Evolutionary conservation across 805 yeast species (phyloP).

Genomic region (Lipomyces sp.): DNA sequence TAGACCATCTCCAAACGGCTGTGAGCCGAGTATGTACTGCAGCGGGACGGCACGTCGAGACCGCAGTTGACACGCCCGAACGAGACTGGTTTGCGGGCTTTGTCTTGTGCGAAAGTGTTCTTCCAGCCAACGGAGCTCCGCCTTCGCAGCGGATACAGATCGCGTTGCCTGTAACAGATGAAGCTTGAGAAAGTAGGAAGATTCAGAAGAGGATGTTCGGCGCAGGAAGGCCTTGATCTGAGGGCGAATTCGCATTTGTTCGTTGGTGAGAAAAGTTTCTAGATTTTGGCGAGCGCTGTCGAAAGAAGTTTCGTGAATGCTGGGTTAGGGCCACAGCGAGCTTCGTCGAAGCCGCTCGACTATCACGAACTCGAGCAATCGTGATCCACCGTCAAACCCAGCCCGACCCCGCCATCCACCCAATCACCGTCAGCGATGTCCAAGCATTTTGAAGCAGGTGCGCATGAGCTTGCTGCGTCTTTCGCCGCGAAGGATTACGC

Average conservation of each 20-base stretch:
- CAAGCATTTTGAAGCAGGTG: slow-evolving; percentile 8
- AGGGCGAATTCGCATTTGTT: too few relatives aligned
- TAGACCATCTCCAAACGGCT: slow-evolving; percentile 72
- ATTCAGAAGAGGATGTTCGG: too few relatives aligned
- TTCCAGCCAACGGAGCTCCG: slow-evolving; percentile 63
- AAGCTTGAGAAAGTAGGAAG: too few relatives aligned
- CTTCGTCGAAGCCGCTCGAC: too few relatives aligned
- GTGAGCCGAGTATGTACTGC: slow-evolving; percentile 79
- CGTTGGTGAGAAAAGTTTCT: too few relatives aligned
- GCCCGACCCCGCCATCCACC: not conserved
- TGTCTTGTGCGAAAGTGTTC: slow-evolving; percentile 42
- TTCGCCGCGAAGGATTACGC: slow-evolving; percentile 62
- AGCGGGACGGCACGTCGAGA: slow-evolving; percentile 65
- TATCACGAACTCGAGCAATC: not conserved
- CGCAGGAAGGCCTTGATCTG: too few relatives aligned
- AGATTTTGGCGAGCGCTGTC: too few relatives aligned
- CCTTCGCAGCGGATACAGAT: slow-evolving; percentile 43
- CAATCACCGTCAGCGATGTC: not conserved
- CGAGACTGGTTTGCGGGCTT: too few relatives aligned
- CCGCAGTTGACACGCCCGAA: slow-evolving; percentile 50
- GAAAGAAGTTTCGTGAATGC: slow-evolving; percentile 35
- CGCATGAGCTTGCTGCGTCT: slow-evolving; percentile 56
- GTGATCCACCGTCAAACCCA: not conserved
- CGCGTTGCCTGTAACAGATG: slow-evolving; percentile 31
- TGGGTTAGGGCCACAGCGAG: not conserved